Base-by-base conservation (phyloP, 306 rosid species). In the Fragaria vesca region DNA sequence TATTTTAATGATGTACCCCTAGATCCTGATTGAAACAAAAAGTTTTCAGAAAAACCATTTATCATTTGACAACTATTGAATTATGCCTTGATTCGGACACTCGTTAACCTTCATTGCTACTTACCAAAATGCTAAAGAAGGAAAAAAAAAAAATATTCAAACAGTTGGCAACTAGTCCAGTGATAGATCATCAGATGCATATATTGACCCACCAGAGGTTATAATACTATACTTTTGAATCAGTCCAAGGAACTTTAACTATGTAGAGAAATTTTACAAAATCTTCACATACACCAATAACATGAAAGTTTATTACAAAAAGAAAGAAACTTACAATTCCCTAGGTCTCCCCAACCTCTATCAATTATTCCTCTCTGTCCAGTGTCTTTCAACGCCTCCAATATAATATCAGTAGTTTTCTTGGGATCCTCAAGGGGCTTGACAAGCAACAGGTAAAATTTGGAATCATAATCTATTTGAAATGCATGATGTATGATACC, bases 301-400 rank as follows among this genome's bases (percentile, higher is more conserved):
- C 68, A 65, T 9, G 18, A 3, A 43, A 50, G 1, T 34, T 43
- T 17, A 24, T 12, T 76, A 16, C 38, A 70, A 71, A 73, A 78
- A 13, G 17, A 15, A 66, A 67, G 74, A 76, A 20, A 83, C 97
- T 85, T 81, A 93, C 99, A 20, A 84, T 81, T 82, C 75, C 99
- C 99, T 0, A 95, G 93, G 87, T 88, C 90, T 45, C 99, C 99
- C 97, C 97, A 95, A 72, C 98, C 98, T 51, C 90, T 90, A 76
- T 93, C 97, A 76, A 95, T 86, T 78, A 93, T 88, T 83, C 97
- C 99, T 54, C 99, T 86, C 72, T 93, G 97, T 66, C 86, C 89
- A 20, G 99, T 93, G 61, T 80, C 87, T 85, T 90, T 87, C 73
- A 95, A 82, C 13, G 94, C 99, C 81, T 93, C 94, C 89, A 95